These are phyloP conservation scores for Pleodorina starrii DNA, from an alignment of 139 green algal species.

Conservation along the genomic window DNA sequence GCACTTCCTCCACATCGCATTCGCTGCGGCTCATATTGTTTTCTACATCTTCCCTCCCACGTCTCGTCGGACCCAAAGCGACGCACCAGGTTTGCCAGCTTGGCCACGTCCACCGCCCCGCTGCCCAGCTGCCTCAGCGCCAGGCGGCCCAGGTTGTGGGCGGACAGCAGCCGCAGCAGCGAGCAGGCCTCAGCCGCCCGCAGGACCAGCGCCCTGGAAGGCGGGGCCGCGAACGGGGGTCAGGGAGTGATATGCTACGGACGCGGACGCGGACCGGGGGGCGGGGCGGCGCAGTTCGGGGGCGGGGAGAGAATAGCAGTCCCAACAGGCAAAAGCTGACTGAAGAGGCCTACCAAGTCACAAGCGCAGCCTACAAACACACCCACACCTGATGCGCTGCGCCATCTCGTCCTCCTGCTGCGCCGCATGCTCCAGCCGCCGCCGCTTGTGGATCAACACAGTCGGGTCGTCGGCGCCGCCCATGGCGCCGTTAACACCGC, in stretches of 20 bases:
- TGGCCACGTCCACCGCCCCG: not conserved
- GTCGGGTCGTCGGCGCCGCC: conserved; percentile 8
- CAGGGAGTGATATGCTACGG: not conserved
- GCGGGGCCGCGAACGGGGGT: too few species aligned
- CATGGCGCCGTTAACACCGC: not conserved
- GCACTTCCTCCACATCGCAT: too few species aligned
- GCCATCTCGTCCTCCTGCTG: conserved; percentile 78
- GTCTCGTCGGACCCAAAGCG: too few species aligned
- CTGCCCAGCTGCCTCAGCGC: conserved; percentile 63
- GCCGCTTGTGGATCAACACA: conserved; percentile 71
- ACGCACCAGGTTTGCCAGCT: conserved; percentile 57
- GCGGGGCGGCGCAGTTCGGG: not conserved
- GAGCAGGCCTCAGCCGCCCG: conserved; percentile 70
- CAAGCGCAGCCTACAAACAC: too few species aligned
- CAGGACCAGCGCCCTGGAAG: conserved; percentile 60
- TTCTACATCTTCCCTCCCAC: too few species aligned
- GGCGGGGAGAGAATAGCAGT: too few species aligned
- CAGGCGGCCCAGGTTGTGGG: conserved; percentile 73
- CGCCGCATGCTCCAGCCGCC: conserved; percentile 77
- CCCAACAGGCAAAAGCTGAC: too few species aligned
- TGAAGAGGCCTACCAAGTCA: too few species aligned
- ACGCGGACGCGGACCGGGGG: too few species aligned
- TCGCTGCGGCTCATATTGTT: too few species aligned
- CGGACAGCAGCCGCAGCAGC: conserved; percentile 71
- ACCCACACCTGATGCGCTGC: conserved; percentile 55